Evolutionary conservation across 768 basidiomycete genomes (phyloP).

Genomic region (Leucosporidium scottii): DNA sequence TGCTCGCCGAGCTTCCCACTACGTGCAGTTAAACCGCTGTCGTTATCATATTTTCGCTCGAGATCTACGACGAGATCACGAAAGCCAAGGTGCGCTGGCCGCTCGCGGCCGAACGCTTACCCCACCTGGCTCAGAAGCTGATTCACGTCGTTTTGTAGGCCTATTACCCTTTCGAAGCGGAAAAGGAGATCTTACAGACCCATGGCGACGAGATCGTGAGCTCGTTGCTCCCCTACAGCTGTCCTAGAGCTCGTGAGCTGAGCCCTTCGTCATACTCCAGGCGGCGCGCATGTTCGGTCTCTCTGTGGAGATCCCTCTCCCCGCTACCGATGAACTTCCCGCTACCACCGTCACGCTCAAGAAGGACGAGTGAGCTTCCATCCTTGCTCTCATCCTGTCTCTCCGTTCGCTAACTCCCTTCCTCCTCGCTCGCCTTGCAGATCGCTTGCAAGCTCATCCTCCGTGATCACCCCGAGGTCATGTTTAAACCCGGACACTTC

Average conservation of each 20-base stretch:
- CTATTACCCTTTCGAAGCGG: constrained; percentile 85
- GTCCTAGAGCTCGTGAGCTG: background rate
- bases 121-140: background rate
- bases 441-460: constrained; percentile 34
- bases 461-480: constrained; percentile 36
- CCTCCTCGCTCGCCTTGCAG: constrained; percentile 27
- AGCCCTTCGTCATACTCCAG: constrained; percentile 2
- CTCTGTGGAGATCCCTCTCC: constrained; percentile 43
- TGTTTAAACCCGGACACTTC: constrained; percentile 40
- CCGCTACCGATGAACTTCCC: constrained; percentile 36
- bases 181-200: constrained; percentile 71
- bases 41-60: constrained; percentile 46
- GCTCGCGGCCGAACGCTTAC: background rate
- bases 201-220: constrained; percentile 67
- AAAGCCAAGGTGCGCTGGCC: constrained; percentile 47
- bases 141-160: constrained; percentile 45
- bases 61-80: constrained; percentile 79
- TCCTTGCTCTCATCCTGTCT: background rate
- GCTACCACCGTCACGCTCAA: constrained; percentile 49
- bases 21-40: constrained; percentile 25
- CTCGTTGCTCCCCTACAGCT: constrained; percentile 52
- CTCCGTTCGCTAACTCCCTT: constrained; percentile 2
- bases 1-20: background rate
- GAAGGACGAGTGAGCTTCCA: constrained; percentile 55
- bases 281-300: constrained; percentile 27